Evolutionary conservation across 257 asterid genomes (phyloP), one percentile per base, ranked within the genome.

Genomic region (Phtheirospermum japonicum): DNA sequence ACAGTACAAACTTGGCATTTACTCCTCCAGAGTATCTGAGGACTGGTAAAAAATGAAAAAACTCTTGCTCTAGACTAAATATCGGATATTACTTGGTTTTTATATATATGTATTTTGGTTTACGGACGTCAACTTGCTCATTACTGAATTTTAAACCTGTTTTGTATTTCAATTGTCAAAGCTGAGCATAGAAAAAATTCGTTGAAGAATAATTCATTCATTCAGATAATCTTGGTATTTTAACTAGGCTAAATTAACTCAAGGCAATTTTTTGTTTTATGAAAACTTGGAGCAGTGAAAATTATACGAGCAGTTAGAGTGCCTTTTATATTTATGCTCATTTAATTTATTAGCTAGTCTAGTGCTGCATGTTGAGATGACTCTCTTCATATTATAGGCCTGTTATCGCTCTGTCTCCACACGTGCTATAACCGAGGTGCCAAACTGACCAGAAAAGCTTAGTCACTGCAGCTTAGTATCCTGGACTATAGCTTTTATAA

Each of bases 1-100:
- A 81, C 76, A 81, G 84, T 65, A 81, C 87, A 57, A 81, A 81
- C 79, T 78, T 81, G 80, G 84, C 87, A 61, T 81, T 81, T 66
- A 81, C 87, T 71, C 87, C 87, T 33, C 87, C 87, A 30, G 87
- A 81, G 64, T 81, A 81, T 67, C 71, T 81, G 53, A 76, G 87
- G 52, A 81, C 87, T 61, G 87, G 87, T 81, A 78, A 31, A 34
- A 49, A n/a, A n/a, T n/a, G n/a, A n/a, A n/a, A 13, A 9, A 19
- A 5, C 57, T 49, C 66, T 68, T 26, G 19, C 69, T 67, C 65
- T 52, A 26, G 53, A 61, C 39, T 23, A 31, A 61, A 6, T 54
- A 55, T 20, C 53, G n/a, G n/a, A 36, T 19, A 36, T 26, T 36
- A 23, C 28, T 23, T 23, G 28, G 28, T 23, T 23, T 23, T 23